Percentiles rank a stretch among this genome's conserved stretches.
Conservation (phyloP, 2,329 filamentous ascomycete species). For the Apiospora kogelbergensis region DNA sequence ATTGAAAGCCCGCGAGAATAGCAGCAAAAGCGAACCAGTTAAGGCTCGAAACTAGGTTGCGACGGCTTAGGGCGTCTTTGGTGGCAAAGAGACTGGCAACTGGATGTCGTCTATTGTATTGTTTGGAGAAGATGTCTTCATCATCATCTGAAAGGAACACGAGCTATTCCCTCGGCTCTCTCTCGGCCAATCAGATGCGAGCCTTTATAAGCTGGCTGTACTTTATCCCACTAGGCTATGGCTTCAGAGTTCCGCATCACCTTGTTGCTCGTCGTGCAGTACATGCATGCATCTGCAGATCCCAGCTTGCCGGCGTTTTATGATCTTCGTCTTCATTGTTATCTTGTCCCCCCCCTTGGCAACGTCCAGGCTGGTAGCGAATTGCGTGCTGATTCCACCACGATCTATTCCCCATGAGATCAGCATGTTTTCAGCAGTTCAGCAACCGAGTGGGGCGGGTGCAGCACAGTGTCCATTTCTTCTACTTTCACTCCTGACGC, state of each 20-base stretch:
- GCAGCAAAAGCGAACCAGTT: neutral
- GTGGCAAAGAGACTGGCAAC: constrained; percentile 8
- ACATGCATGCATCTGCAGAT: neutral
- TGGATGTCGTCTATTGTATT: neutral
- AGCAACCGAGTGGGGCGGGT: neutral
- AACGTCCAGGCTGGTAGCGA: neutral
- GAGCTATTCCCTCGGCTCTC: constrained; percentile 7
- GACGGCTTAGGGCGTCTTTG: constrained; percentile 9
- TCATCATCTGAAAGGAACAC: constrained; percentile 9
- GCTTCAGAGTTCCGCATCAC: constrained; percentile 8
- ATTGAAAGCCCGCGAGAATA: neutral
- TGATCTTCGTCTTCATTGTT: neutral
- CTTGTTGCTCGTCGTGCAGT: neutral
- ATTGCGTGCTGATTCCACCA: too few species aligned
- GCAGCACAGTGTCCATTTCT: neutral
- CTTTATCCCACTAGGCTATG: neutral
- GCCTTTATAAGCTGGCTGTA: constrained; percentile 10
- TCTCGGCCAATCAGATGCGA: constrained; percentile 4
- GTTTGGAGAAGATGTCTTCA: constrained; percentile 11
- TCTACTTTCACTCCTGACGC: neutral
- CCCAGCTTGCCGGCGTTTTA: neutral
- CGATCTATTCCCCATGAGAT: neutral
- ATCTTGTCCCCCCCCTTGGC: neutral
- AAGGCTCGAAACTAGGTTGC: neutral
- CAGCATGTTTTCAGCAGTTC: neutral